Conservation (phyloP, 2,329 filamentous ascomycete genomes). For the Plenodomus biglobosus region DNA sequence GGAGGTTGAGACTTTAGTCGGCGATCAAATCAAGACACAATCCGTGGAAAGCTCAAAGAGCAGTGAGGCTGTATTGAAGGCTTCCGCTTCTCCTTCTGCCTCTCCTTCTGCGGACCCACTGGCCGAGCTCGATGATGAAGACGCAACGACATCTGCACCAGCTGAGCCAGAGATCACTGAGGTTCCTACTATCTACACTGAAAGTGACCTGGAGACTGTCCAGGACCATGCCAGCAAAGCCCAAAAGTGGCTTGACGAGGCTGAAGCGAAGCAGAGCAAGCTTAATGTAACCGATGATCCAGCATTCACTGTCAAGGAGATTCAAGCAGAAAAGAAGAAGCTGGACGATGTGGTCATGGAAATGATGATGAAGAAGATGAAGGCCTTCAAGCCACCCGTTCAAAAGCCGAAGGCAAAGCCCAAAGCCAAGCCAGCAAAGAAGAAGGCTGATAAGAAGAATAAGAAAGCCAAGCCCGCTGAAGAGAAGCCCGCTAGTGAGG, state of each 20-base stretch:
- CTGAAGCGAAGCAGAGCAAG: slow-evolving; percentile 60
- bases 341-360: slow-evolving; percentile 71
- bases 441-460: slow-evolving; percentile 34
- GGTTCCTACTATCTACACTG: slow-evolving; percentile 62
- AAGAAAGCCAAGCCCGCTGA: slow-evolving; percentile 14
- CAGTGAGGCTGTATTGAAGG: slow-evolving; percentile 41
- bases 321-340: slow-evolving; percentile 64
- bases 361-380: slow-evolving; percentile 63
- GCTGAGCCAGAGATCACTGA: slow-evolving; percentile 31
- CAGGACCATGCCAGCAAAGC: slow-evolving; percentile 64
- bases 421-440: slow-evolving; percentile 26
- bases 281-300: slow-evolving; percentile 66
- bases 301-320: slow-evolving; percentile 69
- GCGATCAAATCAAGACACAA: slow-evolving; percentile 72
- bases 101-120: slow-evolving; percentile 54
- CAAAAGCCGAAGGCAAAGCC: slow-evolving; percentile 41
- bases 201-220: slow-evolving; percentile 69
- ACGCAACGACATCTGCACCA: slow-evolving; percentile 45
- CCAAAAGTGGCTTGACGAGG: slow-evolving; percentile 73
- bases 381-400: slow-evolving; percentile 47
- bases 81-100: slow-evolving; percentile 49
- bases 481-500: slow-evolving; percentile 20
- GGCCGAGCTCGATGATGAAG: slow-evolving; percentile 77
- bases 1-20: slow-evolving; percentile 69
- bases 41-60: slow-evolving; percentile 52